phyloP scores from a whole-genome alignment of 108 stramenopile genomes.

The Stephanodiscus minutulus region DNA sequence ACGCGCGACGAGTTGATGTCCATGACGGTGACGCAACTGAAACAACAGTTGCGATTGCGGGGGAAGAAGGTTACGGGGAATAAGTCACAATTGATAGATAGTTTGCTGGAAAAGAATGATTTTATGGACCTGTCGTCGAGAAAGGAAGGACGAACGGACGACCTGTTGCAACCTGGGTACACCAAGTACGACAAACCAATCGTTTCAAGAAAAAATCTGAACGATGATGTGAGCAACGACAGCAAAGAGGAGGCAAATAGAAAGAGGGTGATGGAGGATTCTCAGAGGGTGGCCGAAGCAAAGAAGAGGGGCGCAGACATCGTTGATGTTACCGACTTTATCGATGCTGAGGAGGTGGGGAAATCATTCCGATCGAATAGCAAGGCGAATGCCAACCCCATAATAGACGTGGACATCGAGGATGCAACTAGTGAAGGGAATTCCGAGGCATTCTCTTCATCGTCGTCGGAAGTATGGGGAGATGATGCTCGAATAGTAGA shows the following conservation, averaged over 20 bases:
- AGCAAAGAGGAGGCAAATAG: background rate
- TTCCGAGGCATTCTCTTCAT: slow-evolving; percentile 15
- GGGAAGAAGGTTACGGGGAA: slow-evolving; percentile 71
- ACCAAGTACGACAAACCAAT: slow-evolving; percentile 25
- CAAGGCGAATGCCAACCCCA: background rate
- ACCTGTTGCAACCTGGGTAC: slow-evolving; percentile 6
- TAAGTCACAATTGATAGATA: slow-evolving; percentile 66
- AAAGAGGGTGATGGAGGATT: background rate
- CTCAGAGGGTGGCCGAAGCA: slow-evolving; percentile 44
- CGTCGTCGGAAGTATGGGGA: slow-evolving; percentile 76
- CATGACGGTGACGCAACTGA: slow-evolving; percentile 72
- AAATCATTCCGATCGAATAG: slow-evolving; percentile 49
- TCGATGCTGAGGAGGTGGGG: slow-evolving; percentile 66
- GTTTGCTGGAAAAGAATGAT: slow-evolving; percentile 50
- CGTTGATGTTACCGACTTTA: slow-evolving; percentile 73
- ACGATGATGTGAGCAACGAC: background rate
- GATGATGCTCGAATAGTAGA: slow-evolving; percentile 77
- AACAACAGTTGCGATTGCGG: slow-evolving; percentile 79
- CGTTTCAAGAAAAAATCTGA: background rate
- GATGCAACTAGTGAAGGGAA: slow-evolving; percentile 31
- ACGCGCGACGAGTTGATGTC: slow-evolving; percentile 43
- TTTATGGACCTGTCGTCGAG: background rate
- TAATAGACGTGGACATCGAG: background rate
- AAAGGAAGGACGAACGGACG: background rate
- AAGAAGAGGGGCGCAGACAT: slow-evolving; percentile 68